These are phyloP conservation scores for Dactylellina cionopaga DNA, from an alignment of 2,329 filamentous ascomycete genomes.

Conservation along the genomic window DNA sequence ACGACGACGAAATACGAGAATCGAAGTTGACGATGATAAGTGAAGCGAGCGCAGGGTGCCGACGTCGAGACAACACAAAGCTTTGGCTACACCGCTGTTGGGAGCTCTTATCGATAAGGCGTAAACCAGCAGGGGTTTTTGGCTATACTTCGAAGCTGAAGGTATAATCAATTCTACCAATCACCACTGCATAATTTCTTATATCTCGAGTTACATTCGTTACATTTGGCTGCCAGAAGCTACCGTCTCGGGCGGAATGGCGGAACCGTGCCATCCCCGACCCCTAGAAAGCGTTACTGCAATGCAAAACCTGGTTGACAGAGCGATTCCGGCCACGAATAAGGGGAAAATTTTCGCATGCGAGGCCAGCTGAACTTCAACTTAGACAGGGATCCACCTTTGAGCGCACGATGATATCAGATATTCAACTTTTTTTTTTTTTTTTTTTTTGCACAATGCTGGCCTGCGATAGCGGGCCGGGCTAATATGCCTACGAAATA, in stretches of 20 bases:
- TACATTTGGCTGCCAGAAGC: too few relatives aligned
- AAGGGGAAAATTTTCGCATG: too few relatives aligned
- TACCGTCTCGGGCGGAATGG: too few relatives aligned
- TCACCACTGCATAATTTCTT: too few relatives aligned
- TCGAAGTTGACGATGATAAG: slow-evolving; percentile 3
- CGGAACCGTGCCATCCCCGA: too few relatives aligned
- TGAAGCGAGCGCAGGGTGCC: slow-evolving; percentile 5
- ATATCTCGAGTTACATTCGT: too few relatives aligned
- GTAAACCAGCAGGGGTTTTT: background rate
- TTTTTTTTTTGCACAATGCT: slow-evolving; percentile 1
- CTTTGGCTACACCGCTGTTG: background rate
- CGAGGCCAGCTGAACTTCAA: slow-evolving; percentile 1
- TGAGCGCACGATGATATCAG: background rate
- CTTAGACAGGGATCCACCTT: too few relatives aligned
- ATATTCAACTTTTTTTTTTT: background rate
- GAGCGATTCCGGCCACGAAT: too few relatives aligned
- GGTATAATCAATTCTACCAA: slow-evolving; percentile 9
- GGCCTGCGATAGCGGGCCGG: background rate
- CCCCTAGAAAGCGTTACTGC: slow-evolving; percentile 12
- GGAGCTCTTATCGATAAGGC: slow-evolving; percentile 42
- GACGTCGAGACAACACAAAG: slow-evolving; percentile 11
- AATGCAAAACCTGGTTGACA: too few relatives aligned
- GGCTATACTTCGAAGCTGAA: background rate
- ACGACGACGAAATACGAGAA: background rate
- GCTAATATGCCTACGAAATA: slow-evolving; percentile 7